A percentile compares a stretch with the other conserved stretches of the same genome.
Conservation (phyloP, 2,329 filamentous ascomycete species). For the Nothophaeocryptopus gaeumannii region DNA sequence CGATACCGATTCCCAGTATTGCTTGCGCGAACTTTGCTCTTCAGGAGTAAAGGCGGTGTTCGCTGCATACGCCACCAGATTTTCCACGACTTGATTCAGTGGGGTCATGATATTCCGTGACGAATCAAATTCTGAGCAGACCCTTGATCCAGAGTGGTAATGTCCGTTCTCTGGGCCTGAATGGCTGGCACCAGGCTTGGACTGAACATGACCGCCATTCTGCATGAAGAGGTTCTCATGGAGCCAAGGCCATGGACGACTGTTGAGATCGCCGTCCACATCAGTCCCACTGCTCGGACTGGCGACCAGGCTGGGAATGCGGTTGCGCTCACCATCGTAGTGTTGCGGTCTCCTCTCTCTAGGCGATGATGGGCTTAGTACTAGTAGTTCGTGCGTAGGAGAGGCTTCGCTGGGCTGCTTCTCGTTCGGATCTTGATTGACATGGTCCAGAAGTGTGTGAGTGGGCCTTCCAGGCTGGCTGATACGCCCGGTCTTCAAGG, state of each 20-base stretch:
- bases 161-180: not conserved
- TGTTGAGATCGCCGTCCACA: constrained; percentile 1
- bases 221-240: constrained; percentile 16
- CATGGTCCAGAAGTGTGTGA: not conserved
- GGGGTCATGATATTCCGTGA: constrained; percentile 1
- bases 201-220: not conserved
- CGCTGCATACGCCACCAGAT: constrained; percentile 14
- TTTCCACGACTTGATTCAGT: constrained; percentile 10
- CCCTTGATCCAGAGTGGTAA: not conserved
- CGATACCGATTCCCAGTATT: constrained; percentile 17
- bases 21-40: constrained; percentile 2
- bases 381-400: not conserved
- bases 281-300: not conserved
- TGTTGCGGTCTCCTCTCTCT: not conserved
- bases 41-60: constrained; percentile 16
- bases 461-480: constrained; percentile 13
- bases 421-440: no score
- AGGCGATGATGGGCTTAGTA: not conserved
- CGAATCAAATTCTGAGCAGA: not conserved
- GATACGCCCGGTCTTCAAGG: constrained; percentile 13
- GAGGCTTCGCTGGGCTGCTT: not conserved
- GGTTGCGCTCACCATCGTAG: not conserved
- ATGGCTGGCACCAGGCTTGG: not conserved
- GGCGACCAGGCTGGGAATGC: no score
- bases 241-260: constrained; percentile 13